phyloP scores from a whole-genome alignment of 1,284 basidiomycete genomes.

The Cutaneotrichosporon cavernicola region DNA sequence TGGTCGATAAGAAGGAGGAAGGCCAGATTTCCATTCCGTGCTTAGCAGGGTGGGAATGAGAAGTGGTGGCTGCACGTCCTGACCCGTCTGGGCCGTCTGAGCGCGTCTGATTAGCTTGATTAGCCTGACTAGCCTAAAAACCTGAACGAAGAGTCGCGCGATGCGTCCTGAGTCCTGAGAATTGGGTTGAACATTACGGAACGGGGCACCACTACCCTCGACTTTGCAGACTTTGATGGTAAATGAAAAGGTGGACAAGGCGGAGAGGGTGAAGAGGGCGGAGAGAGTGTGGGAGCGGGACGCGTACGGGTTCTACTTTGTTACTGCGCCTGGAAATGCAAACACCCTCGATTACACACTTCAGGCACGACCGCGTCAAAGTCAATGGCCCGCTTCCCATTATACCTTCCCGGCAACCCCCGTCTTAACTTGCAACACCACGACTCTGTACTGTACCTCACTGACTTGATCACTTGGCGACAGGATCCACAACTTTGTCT shows the following conservation, averaged over 20 bases:
- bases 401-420: not conserved
- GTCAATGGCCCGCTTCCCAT: not conserved
- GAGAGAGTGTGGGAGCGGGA: not conserved
- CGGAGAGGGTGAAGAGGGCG: no score
- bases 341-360: not conserved
- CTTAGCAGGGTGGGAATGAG: no score
- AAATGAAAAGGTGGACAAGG: no score
- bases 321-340: not conserved
- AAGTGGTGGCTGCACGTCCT: no score
- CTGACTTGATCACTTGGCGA: not conserved
- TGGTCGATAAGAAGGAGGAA: no score
- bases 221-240: not conserved
- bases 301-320: not conserved
- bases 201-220: not conserved
- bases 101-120: no score
- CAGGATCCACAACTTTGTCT: not conserved
- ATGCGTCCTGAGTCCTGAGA: not conserved
- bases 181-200: not conserved
- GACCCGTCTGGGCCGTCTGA: no score
- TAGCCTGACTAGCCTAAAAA: no score
- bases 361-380: conserved; percentile 2
- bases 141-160: not conserved
- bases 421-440: not conserved
- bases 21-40: no score
- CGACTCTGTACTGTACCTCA: not conserved